These are phyloP conservation scores for Vitis rupestris DNA, from an alignment of 164 flowering plant genomes.

Conservation along the genomic window DNA sequence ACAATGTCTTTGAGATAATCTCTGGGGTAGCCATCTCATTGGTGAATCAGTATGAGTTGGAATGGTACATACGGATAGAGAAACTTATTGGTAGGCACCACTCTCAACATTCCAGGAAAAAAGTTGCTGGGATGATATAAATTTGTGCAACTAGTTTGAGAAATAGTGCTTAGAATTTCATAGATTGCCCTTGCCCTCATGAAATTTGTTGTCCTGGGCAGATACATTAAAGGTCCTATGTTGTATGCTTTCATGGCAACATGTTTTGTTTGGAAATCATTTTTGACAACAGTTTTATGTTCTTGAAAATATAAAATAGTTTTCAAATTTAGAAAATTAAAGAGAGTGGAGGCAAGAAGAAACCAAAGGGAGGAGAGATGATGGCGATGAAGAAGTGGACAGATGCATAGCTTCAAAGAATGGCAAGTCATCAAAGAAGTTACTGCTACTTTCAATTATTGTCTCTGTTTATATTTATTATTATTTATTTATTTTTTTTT, in stretches of 20 bases:
- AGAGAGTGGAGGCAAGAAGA: constrained; percentile 36
- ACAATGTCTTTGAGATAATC: too few species aligned
- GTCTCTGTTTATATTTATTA: too few species aligned
- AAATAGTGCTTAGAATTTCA: too few species aligned
- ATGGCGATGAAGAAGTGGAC: constrained; percentile 41
- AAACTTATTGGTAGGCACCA: constrained; percentile 55
- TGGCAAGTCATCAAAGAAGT: constrained; percentile 25
- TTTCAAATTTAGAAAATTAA: constrained; percentile 34
- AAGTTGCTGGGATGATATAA: constrained; percentile 34
- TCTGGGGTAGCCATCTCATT: constrained; percentile 90
- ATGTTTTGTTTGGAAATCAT: background rate
- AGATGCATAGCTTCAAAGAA: constrained; percentile 26
- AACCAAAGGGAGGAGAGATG: constrained; percentile 31
- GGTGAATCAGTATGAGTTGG: constrained; percentile 84
- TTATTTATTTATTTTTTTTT: too few species aligned
- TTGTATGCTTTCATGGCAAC: too few species aligned
- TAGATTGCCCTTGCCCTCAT: too few species aligned
- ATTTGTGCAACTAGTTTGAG: too few species aligned
- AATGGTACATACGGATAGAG: constrained; percentile 85
- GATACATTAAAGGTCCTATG: too few species aligned
- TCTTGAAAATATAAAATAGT: too few species aligned
- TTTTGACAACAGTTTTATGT: background rate
- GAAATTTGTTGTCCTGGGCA: too few species aligned
- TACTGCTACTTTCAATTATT: background rate
- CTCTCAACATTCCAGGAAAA: constrained; percentile 44